Evolutionary conservation across 441 rosid genomes (phyloP), one percentile per base, ranked within the genome.

Genomic region (Pelargonium exstipulatum): DNA sequence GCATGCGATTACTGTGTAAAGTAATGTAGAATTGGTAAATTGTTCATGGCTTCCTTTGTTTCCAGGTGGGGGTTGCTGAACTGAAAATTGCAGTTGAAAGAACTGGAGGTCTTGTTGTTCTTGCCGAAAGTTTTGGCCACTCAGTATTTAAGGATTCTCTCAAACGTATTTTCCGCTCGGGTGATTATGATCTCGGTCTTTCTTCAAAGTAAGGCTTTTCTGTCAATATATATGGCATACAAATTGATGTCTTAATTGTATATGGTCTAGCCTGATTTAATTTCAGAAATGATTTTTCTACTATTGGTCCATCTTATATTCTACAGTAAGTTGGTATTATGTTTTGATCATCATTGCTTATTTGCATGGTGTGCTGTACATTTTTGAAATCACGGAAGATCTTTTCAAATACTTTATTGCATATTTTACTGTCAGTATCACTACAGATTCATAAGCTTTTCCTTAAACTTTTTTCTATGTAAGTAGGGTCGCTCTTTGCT

Each of bases 91-190:
- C 92, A 40, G 88, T 94, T 60, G 99, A 94, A 78, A 83, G 83
- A 85, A 90, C 97, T 14, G 97, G 99, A 66, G 99, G 99, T 6
- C 86, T 90, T 73, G 91, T 91, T 60, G 96, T 91, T 76, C 93
- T 94, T 78, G 89, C 97, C 24, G 99, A 94, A 83, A 94, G 99
- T 80, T 94, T 94, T 84, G 96, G 95, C 69, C 97, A 91, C 77
- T 82, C 91, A 18, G 97, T 94, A 48, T 91, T 90, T 77, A 91
- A 81, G 83, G 90, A 91, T 70, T 91, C 99, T 69, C 88, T 94
- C 45, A 88, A 77, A 74, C 92, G 79, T 10, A 84, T 94, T 45
- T 91, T 91, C 75, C 92, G 81, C 73, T 84, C 81, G 13, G 90
- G 82, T 74, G 97, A 90, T 65, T 76, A 77, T 74, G 92, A 89